Base-by-base conservation (phyloP, 768 basidiomycete genomes). In the Coprinopsis marcescibilis region DNA sequence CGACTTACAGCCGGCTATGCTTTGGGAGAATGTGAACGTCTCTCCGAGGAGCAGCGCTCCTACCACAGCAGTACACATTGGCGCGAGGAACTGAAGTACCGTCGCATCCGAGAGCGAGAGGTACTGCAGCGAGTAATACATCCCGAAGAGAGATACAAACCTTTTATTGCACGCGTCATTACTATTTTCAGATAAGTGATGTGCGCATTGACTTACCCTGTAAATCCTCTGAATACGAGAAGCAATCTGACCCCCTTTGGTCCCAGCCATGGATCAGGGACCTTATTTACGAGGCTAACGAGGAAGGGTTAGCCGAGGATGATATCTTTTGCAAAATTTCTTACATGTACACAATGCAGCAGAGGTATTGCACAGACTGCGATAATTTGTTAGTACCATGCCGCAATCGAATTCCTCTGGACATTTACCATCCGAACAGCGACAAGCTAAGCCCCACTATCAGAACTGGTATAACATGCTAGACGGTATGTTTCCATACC, bases 91-190 rank as follows among this genome's bases (percentile, higher is more conserved):
- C 0, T 80, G 79, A 36, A 94, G 65, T 4, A 86, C 83, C 0
- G 80, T 83, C 0, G 85, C 78, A 57, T 93, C 90, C 1, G 85
- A 83, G 0, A 93, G 69, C 0, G 85, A 83, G 3, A 91, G 72
- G 60, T 83, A 87, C 59, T 80, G 72, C 8, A 90, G 65, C 1
- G 85, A 78, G 55, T 77, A 83, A 59, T 84, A 86, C 13, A 77
- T 66, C 13, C 81, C 79, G 46, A 77, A 78, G 5, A 89, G 63
- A 4, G 81, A 83, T 43, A 88, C 74, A 59, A 89, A 94, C 1
- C 83, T 88, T 44, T 3, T 11, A 32, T 8, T 32, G 8, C 8
- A 32, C n/a, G n/a, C 8, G 29, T 32, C 29, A 32, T 8, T 32
- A 32, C 29, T 32, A 32, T 8, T 8, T n/a, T 32, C 8, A 32